Base-by-base conservation (phyloP, 2,329 filamentous ascomycete genomes). In the Ramularia endophylla region DNA sequence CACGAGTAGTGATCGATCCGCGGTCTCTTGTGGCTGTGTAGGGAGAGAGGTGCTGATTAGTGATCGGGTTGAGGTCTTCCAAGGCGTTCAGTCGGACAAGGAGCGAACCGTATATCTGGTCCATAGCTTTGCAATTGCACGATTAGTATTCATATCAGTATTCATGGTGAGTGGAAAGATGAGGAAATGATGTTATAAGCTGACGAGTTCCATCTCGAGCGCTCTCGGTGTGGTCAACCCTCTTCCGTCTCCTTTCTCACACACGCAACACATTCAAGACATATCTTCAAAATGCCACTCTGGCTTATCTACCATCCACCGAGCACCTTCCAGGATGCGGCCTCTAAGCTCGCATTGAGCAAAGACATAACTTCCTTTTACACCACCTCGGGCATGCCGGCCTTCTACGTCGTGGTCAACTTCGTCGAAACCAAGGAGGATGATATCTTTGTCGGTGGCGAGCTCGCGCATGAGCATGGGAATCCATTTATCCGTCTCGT, bases 361-460 rank as follows among this genome's bases (percentile, higher is more conserved):
- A 47, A 55, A 40, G 55, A 59, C 44, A 64, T 70, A 25, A 69
- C 66, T 35, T 58, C 64, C 43, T 61, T 70, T 45, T 73, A 70
- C 52, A 51, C 47, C 4, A 16, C 52, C 3, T 46, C 54, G 27
- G 46, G 55, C 4, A 60, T 71, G 2, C 68, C 68, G 0, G 58
- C 62, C n/a, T 70, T 71, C 53, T 71, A 70, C 47, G 67, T 70
- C 2, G 59, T 66, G 15, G 61, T 68, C 5, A 54, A 67, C 38
- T 71, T 69, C 57, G 53, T 65, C 39, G 47, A 55, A 4, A 35
- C 65, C 15, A 30, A 52, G 0, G 42, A 51, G 0, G 40, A 39
- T 2, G 53, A 55, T 5, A 51, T 57, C 37, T 67, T 49, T 46
- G 53, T 66, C 13, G 62, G 62, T 35, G 63, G 59, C 25, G 35